phyloP scores from a whole-genome alignment of 108 stramenopile species.

The Parmales sp. region DNA sequence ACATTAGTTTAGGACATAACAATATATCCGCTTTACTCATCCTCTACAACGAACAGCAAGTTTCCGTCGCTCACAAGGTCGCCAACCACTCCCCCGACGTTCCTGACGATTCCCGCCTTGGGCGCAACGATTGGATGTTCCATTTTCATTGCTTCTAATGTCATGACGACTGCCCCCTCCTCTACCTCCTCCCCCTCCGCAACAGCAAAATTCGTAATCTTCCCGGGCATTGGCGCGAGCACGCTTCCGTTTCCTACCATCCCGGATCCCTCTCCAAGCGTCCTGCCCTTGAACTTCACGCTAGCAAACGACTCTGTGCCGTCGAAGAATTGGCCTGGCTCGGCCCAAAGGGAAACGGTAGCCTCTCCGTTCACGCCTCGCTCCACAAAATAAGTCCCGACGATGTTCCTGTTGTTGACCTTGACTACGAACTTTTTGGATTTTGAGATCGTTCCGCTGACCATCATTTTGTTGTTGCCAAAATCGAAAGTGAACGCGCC shows the following conservation, averaged over 20 bases:
- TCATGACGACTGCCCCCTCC: slow-evolving; percentile 54
- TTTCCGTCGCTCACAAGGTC: slow-evolving; percentile 54
- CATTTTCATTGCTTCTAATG: slow-evolving; percentile 92
- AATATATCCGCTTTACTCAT: slow-evolving; percentile 24
- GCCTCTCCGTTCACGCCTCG: neutral
- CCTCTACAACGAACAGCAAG: slow-evolving; percentile 37
- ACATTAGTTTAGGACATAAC: slow-evolving; percentile 13
- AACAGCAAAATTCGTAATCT: slow-evolving; percentile 45
- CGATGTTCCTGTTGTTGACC: neutral
- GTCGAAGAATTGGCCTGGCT: neutral
- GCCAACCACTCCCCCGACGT: slow-evolving; percentile 29
- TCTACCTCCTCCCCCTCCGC: slow-evolving; percentile 47
- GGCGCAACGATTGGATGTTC: slow-evolving; percentile 59
- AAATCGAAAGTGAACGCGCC: too few species aligned
- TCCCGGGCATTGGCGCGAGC: slow-evolving; percentile 78
- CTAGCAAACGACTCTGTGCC: neutral
- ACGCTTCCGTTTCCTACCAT: slow-evolving; percentile 26
- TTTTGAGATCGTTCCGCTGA: neutral
- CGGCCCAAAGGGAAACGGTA: neutral
- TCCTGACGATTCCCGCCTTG: slow-evolving; percentile 35
- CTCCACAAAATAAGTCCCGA: neutral
- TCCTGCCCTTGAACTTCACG: neutral
- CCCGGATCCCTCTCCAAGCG: neutral
- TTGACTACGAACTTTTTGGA: neutral
- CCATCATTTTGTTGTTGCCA: too few species aligned